A percentile compares a stretch with the other conserved stretches of the same genome.
phyloP scores from a whole-genome alignment of 257 asterid species.

The Primulina eburnea region DNA sequence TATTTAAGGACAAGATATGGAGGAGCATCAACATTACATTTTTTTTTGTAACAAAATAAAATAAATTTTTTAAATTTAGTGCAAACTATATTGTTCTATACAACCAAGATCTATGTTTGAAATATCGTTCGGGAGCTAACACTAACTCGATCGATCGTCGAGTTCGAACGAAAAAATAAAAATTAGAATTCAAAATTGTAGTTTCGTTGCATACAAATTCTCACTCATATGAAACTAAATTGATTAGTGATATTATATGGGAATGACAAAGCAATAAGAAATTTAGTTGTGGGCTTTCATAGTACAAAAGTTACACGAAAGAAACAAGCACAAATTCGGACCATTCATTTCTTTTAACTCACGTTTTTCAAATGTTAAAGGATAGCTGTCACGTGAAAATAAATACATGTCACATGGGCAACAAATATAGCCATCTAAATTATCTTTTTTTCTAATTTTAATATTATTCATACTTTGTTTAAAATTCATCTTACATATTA shows the following conservation, averaged over 20 bases:
- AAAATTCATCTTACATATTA: too few species aligned
- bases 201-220: background rate
- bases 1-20: background rate
- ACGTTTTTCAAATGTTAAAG: constrained; percentile 33
- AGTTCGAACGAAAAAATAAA: too few species aligned
- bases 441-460: too few species aligned
- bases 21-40: background rate
- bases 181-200: too few species aligned
- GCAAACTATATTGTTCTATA: too few species aligned
- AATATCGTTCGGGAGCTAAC: too few species aligned
- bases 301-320: constrained; percentile 18
- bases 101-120: background rate
- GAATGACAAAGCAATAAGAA: background rate
- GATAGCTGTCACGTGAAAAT: constrained; percentile 36
- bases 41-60: too few species aligned
- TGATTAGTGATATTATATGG: too few species aligned
- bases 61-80: too few species aligned
- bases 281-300: constrained; percentile 25
- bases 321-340: background rate
- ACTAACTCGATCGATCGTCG: too few species aligned
- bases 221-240: too few species aligned
- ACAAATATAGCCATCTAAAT: background rate
- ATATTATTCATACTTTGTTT: too few species aligned
- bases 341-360: constrained; percentile 26
- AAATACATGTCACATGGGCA: constrained; percentile 30